Evolutionary conservation across 1,284 basidiomycete genomes (phyloP).

Genomic region (Cryptococcus sp.): DNA sequence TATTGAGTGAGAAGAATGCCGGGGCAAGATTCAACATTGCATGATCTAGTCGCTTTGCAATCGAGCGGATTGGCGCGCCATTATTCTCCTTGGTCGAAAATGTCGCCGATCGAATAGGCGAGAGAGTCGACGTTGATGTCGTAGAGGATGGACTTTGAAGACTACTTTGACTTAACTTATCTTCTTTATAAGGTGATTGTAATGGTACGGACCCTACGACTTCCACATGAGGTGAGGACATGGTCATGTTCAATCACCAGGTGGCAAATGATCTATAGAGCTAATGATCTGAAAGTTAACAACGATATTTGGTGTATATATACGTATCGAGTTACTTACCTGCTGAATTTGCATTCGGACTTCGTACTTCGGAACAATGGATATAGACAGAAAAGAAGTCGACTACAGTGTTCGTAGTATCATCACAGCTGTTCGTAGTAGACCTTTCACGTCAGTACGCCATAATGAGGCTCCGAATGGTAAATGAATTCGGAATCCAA

Average conservation of each 20-base stretch:
- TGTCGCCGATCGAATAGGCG: background rate
- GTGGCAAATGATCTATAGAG: background rate
- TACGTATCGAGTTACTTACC: background rate
- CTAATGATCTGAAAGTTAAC: no score
- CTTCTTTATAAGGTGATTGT: background rate
- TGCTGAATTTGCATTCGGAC: background rate
- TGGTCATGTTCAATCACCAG: background rate
- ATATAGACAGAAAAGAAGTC: background rate
- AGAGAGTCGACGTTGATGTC: background rate
- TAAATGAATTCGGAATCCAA: background rate
- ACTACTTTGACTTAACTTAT: background rate
- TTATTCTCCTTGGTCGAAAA: background rate
- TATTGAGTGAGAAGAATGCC: conserved; percentile 20
- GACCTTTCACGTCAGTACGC: background rate
- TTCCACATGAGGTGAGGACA: background rate
- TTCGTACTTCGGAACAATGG: background rate
- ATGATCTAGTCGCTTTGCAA: background rate
- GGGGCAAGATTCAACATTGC: conserved; percentile 5
- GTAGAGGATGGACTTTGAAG: background rate
- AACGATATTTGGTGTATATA: no score
- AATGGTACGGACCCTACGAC: background rate
- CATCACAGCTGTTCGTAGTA: background rate
- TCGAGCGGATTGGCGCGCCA: background rate
- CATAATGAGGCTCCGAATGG: background rate
- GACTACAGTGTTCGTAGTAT: background rate